A percentile compares a stretch with the other conserved stretches of the same genome.
phyloP scores from a whole-genome alignment of 202 grass and related monocot species.

The Setaria viridis region DNA sequence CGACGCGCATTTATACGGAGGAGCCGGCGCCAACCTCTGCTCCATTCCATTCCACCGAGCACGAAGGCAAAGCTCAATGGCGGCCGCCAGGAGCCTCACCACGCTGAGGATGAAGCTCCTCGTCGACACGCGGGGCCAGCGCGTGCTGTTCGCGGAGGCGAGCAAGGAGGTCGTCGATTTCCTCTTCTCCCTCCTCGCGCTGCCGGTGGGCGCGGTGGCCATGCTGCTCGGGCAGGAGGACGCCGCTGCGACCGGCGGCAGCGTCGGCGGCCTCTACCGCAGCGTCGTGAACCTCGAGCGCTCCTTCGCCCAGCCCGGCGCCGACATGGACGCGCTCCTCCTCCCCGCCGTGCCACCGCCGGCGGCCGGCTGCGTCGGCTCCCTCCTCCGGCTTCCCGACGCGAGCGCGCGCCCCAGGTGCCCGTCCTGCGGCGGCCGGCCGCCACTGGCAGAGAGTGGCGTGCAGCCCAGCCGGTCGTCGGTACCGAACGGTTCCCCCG shows the following conservation, averaged over 20 bases:
- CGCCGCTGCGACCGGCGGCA: background rate
- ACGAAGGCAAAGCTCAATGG: too few relatives aligned
- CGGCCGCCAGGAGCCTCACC: too few relatives aligned
- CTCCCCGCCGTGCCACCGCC: background rate
- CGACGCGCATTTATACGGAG: too few relatives aligned
- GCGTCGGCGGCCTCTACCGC: slow-evolving; percentile 30
- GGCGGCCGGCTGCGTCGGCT: background rate
- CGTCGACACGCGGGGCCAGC: background rate
- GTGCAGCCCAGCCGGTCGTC: too few relatives aligned
- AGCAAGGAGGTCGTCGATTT: slow-evolving; percentile 38
- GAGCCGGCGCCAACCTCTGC: too few relatives aligned
- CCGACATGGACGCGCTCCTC: slow-evolving; percentile 24
- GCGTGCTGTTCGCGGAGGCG: slow-evolving; percentile 33
- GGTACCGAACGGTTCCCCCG: too few relatives aligned
- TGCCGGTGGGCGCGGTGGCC: slow-evolving; percentile 24
- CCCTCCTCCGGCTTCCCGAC: background rate
- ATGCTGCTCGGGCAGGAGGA: slow-evolving; percentile 2
- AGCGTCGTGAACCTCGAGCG: slow-evolving; percentile 39
- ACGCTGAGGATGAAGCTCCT: slow-evolving; percentile 38
- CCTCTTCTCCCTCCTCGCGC: slow-evolving; percentile 41
- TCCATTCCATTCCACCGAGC: too few relatives aligned
- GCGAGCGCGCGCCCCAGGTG: background rate
- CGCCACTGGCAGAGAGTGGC: too few relatives aligned
- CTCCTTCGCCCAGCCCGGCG: slow-evolving; percentile 12
- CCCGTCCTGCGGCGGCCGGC: too few relatives aligned